Conservation (phyloP, 352 stramenopile species). For the Phytophthora melonis region DNA sequence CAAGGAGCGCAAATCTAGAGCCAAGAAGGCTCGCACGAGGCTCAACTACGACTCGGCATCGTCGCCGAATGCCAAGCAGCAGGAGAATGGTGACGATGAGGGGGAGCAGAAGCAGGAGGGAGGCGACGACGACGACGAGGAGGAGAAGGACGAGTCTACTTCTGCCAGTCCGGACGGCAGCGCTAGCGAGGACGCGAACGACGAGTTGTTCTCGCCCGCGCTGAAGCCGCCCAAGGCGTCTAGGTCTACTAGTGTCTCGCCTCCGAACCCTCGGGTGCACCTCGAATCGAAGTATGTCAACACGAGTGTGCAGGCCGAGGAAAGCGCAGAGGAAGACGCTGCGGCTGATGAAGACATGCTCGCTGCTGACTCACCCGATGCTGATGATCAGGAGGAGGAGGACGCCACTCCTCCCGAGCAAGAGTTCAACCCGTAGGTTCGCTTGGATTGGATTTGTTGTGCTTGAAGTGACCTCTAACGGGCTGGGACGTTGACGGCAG, state of each 20-base stretch:
- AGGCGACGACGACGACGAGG: conserved; percentile 4
- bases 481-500: conserved; percentile 33
- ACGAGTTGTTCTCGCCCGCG: conserved; percentile 79
- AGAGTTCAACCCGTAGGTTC: conserved; percentile 83
- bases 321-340: conserved; percentile 42
- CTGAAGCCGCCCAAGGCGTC: conserved; percentile 65
- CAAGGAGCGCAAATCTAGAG: conserved; percentile 24
- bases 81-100: conserved; percentile 15
- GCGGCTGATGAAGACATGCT: conserved; percentile 25
- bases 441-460: background rate
- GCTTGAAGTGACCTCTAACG: conserved; percentile 4
- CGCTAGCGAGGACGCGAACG: conserved; percentile 45
- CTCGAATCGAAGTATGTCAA: conserved; percentile 45
- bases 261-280: conserved; percentile 36
- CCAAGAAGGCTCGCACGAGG: conserved; percentile 38
- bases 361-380: conserved; percentile 23
- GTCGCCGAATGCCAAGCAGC: conserved; percentile 18
- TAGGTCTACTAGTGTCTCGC: conserved; percentile 48
- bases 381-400: conserved; percentile 47
- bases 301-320: conserved; percentile 30
- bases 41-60: conserved; percentile 33
- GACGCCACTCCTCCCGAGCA: conserved; percentile 53
- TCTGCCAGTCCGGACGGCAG: conserved; percentile 16
- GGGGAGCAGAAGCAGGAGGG: conserved; percentile 13
- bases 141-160: conserved; percentile 9